phyloP scores from a whole-genome alignment of 306 rosid species.

The Pachyrhizus erosus region DNA sequence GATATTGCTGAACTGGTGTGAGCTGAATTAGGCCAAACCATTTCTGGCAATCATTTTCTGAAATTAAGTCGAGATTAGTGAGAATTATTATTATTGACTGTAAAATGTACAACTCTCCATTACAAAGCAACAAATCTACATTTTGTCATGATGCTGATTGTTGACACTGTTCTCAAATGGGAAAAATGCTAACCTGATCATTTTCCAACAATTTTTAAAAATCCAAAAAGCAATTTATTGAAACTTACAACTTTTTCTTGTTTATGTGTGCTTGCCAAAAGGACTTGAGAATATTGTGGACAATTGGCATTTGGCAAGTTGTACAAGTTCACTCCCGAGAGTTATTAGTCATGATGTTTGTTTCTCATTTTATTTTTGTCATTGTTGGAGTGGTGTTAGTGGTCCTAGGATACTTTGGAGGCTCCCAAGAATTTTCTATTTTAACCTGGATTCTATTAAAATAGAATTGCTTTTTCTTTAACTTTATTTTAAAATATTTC shows the following conservation, averaged over 20 bases:
- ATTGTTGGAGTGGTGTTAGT: constrained; percentile 9
- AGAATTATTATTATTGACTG: not conserved
- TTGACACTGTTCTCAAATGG: not conserved
- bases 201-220: not conserved
- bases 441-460: not conserved
- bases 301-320: constrained; percentile 18
- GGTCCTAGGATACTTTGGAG: constrained; percentile 17
- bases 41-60: not conserved
- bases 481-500: not conserved
- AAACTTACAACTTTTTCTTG: not conserved
- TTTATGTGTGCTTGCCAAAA: constrained; percentile 2
- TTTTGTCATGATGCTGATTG: not conserved
- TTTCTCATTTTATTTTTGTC: constrained; percentile 2
- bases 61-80: not conserved
- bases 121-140: not conserved
- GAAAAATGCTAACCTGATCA: not conserved
- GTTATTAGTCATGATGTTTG: constrained; percentile 1
- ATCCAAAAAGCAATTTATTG: constrained; percentile 10
- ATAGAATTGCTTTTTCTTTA: not conserved
- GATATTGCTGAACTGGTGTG: constrained; percentile 1
- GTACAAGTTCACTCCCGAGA: constrained; percentile 14
- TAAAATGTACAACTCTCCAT: constrained; percentile 3
- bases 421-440: constrained; percentile 24
- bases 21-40: constrained; percentile 18
- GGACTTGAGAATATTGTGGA: constrained; percentile 7